phyloP scores from a whole-genome alignment of 768 basidiomycete genomes.

The Boletus fagicola region DNA sequence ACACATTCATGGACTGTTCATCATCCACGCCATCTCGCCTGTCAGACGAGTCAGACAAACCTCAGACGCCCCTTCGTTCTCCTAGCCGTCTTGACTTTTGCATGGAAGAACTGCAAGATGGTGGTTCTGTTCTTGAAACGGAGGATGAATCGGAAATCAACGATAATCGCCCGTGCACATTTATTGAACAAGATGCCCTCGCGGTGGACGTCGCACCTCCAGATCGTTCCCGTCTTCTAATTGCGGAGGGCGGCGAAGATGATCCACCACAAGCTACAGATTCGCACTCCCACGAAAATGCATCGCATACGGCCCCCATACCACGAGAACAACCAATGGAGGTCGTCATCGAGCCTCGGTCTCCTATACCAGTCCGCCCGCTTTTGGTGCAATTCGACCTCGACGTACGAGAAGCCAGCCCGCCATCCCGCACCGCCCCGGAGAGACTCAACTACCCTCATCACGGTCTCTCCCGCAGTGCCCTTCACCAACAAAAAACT shows the following conservation, averaged over 20 bases:
- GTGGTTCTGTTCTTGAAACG: not conserved
- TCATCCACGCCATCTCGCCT: not conserved
- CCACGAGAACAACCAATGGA: constrained; percentile 15
- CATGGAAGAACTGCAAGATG: constrained; percentile 1
- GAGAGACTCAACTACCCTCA: constrained; percentile 48
- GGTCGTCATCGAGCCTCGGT: constrained; percentile 14
- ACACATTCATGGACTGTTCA: constrained; percentile 13
- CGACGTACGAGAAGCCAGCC: not conserved
- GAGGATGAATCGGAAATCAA: not conserved
- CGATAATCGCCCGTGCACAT: not conserved
- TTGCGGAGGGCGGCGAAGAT: not conserved
- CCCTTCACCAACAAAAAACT: constrained; percentile 56
- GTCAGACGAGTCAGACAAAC: constrained; percentile 17
- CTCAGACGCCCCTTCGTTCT: constrained; percentile 40
- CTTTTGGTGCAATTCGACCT: constrained; percentile 4
- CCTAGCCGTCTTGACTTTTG: constrained; percentile 49
- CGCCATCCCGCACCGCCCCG: constrained; percentile 9
- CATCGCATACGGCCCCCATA: constrained; percentile 9
- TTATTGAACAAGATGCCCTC: constrained; percentile 12
- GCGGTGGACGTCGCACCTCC: not conserved
- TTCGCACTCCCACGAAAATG: constrained; percentile 15
- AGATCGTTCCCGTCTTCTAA: not conserved
- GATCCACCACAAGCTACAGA: constrained; percentile 10
- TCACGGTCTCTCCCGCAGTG: constrained; percentile 62
- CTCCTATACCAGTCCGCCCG: constrained; percentile 26